Evolutionary conservation across 1,284 basidiomycete species (phyloP).

Genomic region (Trametes hirsuta): DNA sequence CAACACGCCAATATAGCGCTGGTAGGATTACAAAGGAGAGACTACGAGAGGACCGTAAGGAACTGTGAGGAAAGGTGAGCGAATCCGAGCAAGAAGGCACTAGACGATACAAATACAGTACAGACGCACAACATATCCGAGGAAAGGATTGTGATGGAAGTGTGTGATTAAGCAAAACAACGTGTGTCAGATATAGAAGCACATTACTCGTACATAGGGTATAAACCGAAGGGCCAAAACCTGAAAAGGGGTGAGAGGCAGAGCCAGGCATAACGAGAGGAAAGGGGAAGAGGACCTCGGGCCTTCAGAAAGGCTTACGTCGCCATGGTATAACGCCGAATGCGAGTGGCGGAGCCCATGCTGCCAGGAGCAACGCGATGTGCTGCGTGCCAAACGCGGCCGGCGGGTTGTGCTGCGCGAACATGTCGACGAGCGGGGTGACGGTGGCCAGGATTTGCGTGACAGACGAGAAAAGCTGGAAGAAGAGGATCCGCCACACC

Average conservation of each 20-base stretch:
- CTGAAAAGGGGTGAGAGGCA: neutral
- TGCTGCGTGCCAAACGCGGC: slow-evolving; percentile 58
- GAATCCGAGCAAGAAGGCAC: neutral
- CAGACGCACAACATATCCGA: neutral
- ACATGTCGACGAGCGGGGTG: slow-evolving; percentile 52
- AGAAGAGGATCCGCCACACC: slow-evolving; percentile 33
- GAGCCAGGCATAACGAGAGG: neutral
- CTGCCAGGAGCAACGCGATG: slow-evolving; percentile 52
- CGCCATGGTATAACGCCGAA: slow-evolving; percentile 28
- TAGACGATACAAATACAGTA: slow-evolving; percentile 20
- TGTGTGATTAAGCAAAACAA: slow-evolving; percentile 10
- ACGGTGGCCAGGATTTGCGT: slow-evolving; percentile 50
- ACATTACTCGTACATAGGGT: slow-evolving; percentile 20
- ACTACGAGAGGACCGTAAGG: neutral
- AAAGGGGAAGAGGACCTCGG: neutral
- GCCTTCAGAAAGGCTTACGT: slow-evolving; percentile 6
- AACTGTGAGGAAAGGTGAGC: slow-evolving; percentile 3
- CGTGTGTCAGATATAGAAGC: slow-evolving; percentile 14
- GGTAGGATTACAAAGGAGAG: neutral
- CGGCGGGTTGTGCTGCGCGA: slow-evolving; percentile 37
- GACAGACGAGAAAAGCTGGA: slow-evolving; percentile 32
- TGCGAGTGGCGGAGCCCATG: slow-evolving; percentile 49
- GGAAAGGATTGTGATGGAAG: neutral
- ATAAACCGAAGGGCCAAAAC: neutral
- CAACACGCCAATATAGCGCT: slow-evolving; percentile 8